A percentile compares a stretch with the other conserved stretches of the same genome.
phyloP scores from a whole-genome alignment of 2,329 filamentous ascomycete genomes.

The Fusarium burgessii region DNA sequence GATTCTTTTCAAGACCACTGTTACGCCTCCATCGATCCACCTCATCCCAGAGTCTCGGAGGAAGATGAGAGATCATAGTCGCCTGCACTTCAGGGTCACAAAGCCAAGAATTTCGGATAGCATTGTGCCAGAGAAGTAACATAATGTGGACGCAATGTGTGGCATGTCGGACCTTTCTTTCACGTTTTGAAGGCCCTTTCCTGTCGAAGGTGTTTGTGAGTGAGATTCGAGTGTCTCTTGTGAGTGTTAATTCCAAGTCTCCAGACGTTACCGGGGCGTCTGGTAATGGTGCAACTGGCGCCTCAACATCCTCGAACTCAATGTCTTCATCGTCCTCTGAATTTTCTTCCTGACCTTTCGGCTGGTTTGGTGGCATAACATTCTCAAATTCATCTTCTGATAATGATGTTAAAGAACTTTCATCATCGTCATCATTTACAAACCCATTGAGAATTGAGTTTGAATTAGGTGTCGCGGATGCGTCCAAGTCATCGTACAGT shows the following conservation, averaged over 20 bases:
- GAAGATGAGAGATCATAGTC: constrained; percentile 79
- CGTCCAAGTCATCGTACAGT: constrained; percentile 71
- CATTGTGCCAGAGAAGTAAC: constrained; percentile 89
- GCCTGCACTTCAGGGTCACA: constrained; percentile 82
- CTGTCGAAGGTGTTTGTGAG: constrained; percentile 73
- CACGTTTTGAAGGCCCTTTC: constrained; percentile 87
- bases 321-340: constrained; percentile 58
- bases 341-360: constrained; percentile 51
- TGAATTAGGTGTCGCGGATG: constrained; percentile 57
- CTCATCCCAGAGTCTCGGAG: constrained; percentile 75
- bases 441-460: constrained; percentile 59
- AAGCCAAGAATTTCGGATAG: constrained; percentile 84
- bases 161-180: constrained; percentile 79
- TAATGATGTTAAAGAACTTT: constrained; percentile 64
- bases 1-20: constrained; percentile 70
- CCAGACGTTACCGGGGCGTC: constrained; percentile 66
- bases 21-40: constrained; percentile 78
- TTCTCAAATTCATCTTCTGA: constrained; percentile 69
- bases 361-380: constrained; percentile 54
- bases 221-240: constrained; percentile 68
- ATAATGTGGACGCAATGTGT: constrained; percentile 93
- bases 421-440: constrained; percentile 55
- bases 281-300: constrained; percentile 66
- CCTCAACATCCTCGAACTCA: constrained; percentile 72
- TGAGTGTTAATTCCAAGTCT: constrained; percentile 80